Evolutionary conservation across 257 asterid genomes (phyloP).

Genomic region (Solanum acaule): DNA sequence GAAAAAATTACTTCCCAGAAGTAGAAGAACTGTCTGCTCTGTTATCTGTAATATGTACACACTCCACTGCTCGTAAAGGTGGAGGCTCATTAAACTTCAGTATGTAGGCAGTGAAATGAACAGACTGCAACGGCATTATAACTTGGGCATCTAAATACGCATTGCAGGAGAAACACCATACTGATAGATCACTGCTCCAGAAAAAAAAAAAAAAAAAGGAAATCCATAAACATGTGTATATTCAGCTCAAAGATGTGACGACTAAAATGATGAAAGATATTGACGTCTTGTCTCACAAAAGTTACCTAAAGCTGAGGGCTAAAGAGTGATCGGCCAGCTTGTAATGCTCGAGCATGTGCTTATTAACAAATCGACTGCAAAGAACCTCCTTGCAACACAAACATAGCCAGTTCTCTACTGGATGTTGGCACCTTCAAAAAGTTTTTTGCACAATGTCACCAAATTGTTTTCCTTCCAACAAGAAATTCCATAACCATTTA

Average conservation of each 20-base stretch:
- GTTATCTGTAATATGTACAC: conserved; percentile 9
- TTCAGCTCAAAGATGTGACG: background rate
- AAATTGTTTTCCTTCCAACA: background rate
- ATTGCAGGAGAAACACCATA: conserved; percentile 91
- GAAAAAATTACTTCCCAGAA: background rate
- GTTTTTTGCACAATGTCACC: background rate
- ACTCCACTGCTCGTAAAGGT: conserved; percentile 29
- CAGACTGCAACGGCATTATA: conserved; percentile 45
- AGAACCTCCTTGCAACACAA: conserved; percentile 76
- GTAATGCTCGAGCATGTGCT: conserved; percentile 86
- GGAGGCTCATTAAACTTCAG: conserved; percentile 77
- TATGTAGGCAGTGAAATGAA: conserved; percentile 65
- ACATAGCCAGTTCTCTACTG: conserved; percentile 79
- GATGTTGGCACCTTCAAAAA: conserved; percentile 57
- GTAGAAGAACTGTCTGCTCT: conserved; percentile 3
- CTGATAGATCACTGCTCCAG: conserved; percentile 68
- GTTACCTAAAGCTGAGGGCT: conserved; percentile 78
- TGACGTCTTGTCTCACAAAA: background rate
- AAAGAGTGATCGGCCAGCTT: conserved; percentile 37
- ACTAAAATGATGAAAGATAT: background rate
- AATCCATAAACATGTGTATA: background rate
- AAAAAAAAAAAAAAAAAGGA: background rate
- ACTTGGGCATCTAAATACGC: conserved; percentile 78
- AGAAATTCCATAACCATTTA: no score
- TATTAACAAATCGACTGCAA: conserved; percentile 88